Evolutionary conservation across 75 land plant species (phyloP).

Genomic region (Gnetum montanum): DNA sequence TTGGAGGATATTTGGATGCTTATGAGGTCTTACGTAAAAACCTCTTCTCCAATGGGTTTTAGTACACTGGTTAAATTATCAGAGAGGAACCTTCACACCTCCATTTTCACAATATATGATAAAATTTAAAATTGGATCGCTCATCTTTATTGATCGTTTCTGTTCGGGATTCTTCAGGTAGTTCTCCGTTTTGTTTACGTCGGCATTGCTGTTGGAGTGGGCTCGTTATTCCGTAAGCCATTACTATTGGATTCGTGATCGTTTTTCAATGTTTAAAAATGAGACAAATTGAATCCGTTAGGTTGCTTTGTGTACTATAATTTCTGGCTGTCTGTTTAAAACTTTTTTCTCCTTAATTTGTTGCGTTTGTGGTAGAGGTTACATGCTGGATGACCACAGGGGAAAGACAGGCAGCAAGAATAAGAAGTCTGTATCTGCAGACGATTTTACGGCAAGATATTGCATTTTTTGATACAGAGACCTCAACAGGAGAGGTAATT

Average conservation of each 20-base stretch:
- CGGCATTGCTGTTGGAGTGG: too few relatives aligned
- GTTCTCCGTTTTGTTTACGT: slow-evolving; percentile 48
- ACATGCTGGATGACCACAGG: slow-evolving; percentile 77
- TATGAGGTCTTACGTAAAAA: background rate
- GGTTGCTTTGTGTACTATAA: too few relatives aligned
- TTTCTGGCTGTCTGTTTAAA: background rate
- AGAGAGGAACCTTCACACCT: background rate
- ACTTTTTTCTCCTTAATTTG: background rate
- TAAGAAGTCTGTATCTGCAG: slow-evolving; percentile 61
- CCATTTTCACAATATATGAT: too few relatives aligned
- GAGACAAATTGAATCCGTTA: too few relatives aligned
- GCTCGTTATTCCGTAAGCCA: background rate
- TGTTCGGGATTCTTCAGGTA: slow-evolving; percentile 19
- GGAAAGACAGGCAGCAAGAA: slow-evolving; percentile 78
- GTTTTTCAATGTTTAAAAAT: background rate
- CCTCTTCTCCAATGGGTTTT: background rate
- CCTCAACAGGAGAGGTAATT: slow-evolving; percentile 80
- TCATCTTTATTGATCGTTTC: background rate
- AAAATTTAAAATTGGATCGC: too few relatives aligned
- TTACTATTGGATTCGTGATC: background rate
- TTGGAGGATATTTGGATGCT: background rate
- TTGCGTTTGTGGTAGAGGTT: slow-evolving; percentile 45
- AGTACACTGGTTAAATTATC: background rate
- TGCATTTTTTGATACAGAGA: slow-evolving; percentile 76
- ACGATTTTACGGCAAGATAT: slow-evolving; percentile 79